Evolutionary conservation across 768 basidiomycete genomes (phyloP).

Genomic region (Collybia sp.): DNA sequence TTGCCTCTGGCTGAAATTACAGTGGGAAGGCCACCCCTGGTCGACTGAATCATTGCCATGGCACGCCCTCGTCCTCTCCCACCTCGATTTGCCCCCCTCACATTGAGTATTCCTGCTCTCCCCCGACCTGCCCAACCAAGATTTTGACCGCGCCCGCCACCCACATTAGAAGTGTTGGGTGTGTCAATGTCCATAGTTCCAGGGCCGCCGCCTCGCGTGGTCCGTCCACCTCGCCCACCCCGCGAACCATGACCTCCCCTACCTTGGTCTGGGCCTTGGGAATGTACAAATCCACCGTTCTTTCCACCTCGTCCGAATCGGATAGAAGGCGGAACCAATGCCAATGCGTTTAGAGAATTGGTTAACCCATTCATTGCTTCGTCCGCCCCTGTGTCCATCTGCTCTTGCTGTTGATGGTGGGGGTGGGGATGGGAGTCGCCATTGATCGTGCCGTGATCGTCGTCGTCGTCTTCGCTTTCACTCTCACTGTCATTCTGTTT

Average conservation of each 20-base stretch:
- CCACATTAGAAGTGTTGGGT: not conserved
- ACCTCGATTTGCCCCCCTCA: not conserved
- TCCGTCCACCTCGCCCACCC: conserved; percentile 6
- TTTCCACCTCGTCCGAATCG: conserved; percentile 73
- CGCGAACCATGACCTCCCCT: conserved; percentile 2
- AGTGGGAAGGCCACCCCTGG: too few species aligned
- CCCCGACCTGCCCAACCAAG: not conserved
- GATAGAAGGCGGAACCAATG: conserved; percentile 64
- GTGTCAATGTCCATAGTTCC: not conserved
- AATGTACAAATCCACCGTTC: conserved; percentile 42
- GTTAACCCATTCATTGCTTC: conserved; percentile 44
- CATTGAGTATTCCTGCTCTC: not conserved
- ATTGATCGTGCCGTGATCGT: conserved; percentile 11
- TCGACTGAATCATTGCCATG: too few species aligned
- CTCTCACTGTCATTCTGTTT: conserved; percentile 22
- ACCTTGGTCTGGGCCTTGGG: not conserved
- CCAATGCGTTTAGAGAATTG: conserved; percentile 36
- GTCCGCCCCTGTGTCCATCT: conserved; percentile 8
- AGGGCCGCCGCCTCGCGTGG: not conserved
- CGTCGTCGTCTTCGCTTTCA: conserved; percentile 18
- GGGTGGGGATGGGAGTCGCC: conserved; percentile 7
- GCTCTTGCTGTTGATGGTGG: conserved; percentile 14
- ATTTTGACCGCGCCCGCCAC: not conserved
- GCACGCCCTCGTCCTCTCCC: too few species aligned
- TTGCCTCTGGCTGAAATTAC: too few species aligned